Percentiles rank a stretch among this genome's conserved stretches.
These are phyloP conservation scores for Trichoderma koningii DNA, from an alignment of 2,329 filamentous ascomycete genomes.

Conservation along the genomic window DNA sequence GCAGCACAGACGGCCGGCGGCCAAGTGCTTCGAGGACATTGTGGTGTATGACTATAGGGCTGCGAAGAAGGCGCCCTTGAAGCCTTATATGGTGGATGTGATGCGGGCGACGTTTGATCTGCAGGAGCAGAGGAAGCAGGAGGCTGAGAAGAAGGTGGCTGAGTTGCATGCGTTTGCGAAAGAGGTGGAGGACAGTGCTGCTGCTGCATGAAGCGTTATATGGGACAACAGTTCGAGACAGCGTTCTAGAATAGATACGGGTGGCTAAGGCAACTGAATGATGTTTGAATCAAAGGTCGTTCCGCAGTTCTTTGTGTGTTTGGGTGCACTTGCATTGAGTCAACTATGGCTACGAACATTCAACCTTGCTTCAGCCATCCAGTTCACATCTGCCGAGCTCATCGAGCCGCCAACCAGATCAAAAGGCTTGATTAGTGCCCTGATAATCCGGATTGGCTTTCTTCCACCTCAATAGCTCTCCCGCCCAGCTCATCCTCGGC, in stretches of 20 bases:
- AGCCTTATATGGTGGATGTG: constrained; percentile 45
- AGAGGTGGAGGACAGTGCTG: constrained; percentile 20
- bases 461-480: constrained; percentile 11
- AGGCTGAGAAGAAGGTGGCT: constrained; percentile 30
- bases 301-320: too few species aligned
- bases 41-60: constrained; percentile 39
- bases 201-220: not conserved
- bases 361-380: too few species aligned
- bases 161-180: constrained; percentile 19
- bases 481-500: constrained; percentile 17
- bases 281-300: too few species aligned
- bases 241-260: too few species aligned
- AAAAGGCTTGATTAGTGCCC: constrained; percentile 14
- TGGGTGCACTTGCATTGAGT: too few species aligned
- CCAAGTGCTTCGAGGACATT: constrained; percentile 65
- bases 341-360: too few species aligned
- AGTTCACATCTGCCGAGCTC: too few species aligned
- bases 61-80: constrained; percentile 43
- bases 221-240: too few species aligned
- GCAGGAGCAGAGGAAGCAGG: constrained; percentile 36
- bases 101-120: constrained; percentile 42
- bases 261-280: too few species aligned
- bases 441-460: constrained; percentile 20
- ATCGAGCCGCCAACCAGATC: not conserved
- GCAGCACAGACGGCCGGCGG: constrained; percentile 69